Conservation (phyloP, 2,329 filamentous ascomycete species). For the Eutypa lata region DNA sequence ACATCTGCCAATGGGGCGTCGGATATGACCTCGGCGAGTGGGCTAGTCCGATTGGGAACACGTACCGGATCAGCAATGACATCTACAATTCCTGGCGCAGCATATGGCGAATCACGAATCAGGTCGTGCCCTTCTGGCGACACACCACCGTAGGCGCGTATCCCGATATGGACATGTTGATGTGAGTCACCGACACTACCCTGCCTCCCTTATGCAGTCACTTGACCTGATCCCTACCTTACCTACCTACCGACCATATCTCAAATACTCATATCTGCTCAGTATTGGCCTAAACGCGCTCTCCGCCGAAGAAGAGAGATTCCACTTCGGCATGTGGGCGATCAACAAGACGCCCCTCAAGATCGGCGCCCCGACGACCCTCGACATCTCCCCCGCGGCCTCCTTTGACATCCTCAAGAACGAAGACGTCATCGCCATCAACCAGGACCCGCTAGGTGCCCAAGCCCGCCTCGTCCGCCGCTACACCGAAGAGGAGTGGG, state of each 20-base stretch:
- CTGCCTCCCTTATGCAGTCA: too few relatives aligned
- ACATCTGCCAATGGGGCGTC: slow-evolving; percentile 53
- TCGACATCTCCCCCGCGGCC: slow-evolving; percentile 30
- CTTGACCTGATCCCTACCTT: too few relatives aligned
- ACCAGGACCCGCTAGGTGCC: slow-evolving; percentile 52
- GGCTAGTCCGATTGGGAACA: slow-evolving; percentile 42
- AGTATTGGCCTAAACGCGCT: slow-evolving; percentile 46
- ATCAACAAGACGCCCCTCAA: slow-evolving; percentile 49
- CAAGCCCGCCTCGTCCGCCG: slow-evolving; percentile 48
- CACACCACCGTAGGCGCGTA: slow-evolving; percentile 45
- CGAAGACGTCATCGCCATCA: slow-evolving; percentile 53
- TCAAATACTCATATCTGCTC: too few relatives aligned
- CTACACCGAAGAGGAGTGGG: slow-evolving; percentile 46
- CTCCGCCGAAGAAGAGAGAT: slow-evolving; percentile 44
- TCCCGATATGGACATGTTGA: slow-evolving; percentile 51
- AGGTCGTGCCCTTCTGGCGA: slow-evolving; percentile 44
- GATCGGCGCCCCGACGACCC: slow-evolving; percentile 42
- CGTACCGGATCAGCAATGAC: slow-evolving; percentile 52
- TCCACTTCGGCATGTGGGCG: slow-evolving; percentile 52
- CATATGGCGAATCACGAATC: slow-evolving; percentile 50
- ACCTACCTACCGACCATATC: too few relatives aligned
- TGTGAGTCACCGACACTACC: slow-evolving; percentile 29
- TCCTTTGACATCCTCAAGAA: slow-evolving; percentile 46
- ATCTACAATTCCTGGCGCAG: slow-evolving; percentile 49
- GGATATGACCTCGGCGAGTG: slow-evolving; percentile 45